Conservation (phyloP, 345 rosid species). For the Rhizophora mangle region DNA sequence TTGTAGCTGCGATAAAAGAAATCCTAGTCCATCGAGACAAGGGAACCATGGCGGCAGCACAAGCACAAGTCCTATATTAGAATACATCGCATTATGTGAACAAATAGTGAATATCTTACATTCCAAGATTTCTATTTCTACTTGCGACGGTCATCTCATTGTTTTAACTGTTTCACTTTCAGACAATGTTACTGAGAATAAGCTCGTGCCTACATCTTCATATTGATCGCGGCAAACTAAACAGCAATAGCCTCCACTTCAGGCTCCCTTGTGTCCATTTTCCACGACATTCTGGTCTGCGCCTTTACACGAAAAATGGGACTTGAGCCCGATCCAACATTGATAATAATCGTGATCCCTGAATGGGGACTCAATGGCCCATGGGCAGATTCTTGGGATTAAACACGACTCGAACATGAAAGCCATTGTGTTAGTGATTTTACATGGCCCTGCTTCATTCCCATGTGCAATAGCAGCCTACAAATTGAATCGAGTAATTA, state of each 20-base stretch:
- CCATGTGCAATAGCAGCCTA: conserved; percentile 68
- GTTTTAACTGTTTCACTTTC: neutral
- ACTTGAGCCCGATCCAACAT: conserved; percentile 90
- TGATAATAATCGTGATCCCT: conserved; percentile 75
- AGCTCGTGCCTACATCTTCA: neutral
- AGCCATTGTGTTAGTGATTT: conserved; percentile 76
- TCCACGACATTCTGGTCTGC: conserved; percentile 1
- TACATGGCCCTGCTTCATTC: conserved; percentile 59
- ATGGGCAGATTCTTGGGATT: conserved; percentile 77
- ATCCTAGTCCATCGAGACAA: too few relatives aligned
- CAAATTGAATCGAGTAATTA: conserved; percentile 3
- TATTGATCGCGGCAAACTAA: neutral
- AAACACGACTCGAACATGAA: conserved; percentile 95
- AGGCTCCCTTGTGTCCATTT: conserved; percentile 5
- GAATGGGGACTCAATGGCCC: conserved; percentile 78
- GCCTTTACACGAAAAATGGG: conserved; percentile 59
- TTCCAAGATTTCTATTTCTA: too few relatives aligned
- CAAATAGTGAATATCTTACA: too few relatives aligned
- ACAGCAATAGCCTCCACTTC: neutral
- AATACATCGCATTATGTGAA: too few relatives aligned
- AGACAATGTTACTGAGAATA: neutral
- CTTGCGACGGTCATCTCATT: neutral
- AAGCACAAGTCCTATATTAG: too few relatives aligned
- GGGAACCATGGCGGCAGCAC: too few relatives aligned
- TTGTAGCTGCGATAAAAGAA: too few relatives aligned